Evolutionary conservation across 306 rosid genomes (phyloP).

Genomic region (Vigna radiata): DNA sequence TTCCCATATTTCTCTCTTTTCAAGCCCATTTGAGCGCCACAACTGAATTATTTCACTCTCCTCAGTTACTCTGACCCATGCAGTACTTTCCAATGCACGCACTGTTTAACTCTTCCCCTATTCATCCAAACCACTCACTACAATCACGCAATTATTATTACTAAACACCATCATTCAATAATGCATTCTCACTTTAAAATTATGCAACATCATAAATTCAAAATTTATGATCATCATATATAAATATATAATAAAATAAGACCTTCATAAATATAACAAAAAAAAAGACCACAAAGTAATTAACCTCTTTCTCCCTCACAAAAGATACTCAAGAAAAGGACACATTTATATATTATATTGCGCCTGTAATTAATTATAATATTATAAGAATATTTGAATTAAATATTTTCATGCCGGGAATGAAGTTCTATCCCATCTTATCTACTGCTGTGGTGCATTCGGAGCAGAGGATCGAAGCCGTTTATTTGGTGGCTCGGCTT

Average conservation of each 20-base stretch:
- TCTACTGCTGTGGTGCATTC: constrained; percentile 50
- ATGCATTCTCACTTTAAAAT: not conserved
- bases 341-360: constrained; percentile 1
- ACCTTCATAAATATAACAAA: not conserved
- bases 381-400: constrained; percentile 13
- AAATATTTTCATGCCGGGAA: not conserved
- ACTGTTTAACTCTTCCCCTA: too few species aligned
- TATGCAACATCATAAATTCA: not conserved
- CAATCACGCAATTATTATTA: not conserved
- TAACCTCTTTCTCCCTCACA: constrained; percentile 43
- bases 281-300: constrained; percentile 31
- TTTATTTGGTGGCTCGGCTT: constrained; percentile 54
- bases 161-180: not conserved
- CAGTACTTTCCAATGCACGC: not conserved
- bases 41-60: not conserved
- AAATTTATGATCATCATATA: constrained; percentile 33
- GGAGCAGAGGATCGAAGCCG: constrained; percentile 53
- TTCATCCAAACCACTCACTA: not conserved
- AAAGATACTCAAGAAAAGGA: constrained; percentile 17
- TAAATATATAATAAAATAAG: not conserved
- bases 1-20: not conserved
- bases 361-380: not conserved
- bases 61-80: too few species aligned
- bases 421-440: constrained; percentile 9
- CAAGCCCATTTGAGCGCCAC: constrained; percentile 2